These are phyloP conservation scores for Aechmea fasciata DNA, from an alignment of 176 grass and related monocot species.

Conservation along the genomic window DNA sequence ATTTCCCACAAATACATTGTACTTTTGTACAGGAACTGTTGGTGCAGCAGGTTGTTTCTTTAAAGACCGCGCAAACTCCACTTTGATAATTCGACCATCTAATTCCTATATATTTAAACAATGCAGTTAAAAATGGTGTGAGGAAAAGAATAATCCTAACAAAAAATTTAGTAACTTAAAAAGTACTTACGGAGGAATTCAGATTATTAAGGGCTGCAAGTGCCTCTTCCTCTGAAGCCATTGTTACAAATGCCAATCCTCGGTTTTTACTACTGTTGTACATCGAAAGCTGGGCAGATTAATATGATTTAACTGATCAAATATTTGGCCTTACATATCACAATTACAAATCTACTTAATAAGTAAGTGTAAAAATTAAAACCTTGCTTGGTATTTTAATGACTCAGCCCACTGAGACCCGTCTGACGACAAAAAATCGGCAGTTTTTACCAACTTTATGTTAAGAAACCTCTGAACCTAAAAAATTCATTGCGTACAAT, in stretches of 20 bases:
- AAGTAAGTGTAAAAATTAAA: not conserved
- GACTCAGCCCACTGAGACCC: too few species aligned
- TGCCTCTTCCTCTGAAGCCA: conserved; percentile 81
- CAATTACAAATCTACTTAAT: not conserved
- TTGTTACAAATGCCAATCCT: conserved; percentile 88
- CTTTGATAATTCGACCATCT: conserved; percentile 59
- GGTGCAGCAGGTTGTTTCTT: conserved; percentile 38
- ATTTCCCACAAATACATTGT: conserved; percentile 76
- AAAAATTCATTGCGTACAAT: not conserved
- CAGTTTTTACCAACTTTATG: too few species aligned
- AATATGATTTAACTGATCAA: not conserved
- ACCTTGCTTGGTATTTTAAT: too few species aligned
- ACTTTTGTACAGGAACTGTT: conserved; percentile 23
- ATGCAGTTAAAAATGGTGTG: conserved; percentile 5
- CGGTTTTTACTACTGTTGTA: conserved; percentile 69
- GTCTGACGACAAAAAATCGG: too few species aligned
- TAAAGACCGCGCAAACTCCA: conserved; percentile 65
- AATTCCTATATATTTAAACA: conserved; percentile 34
- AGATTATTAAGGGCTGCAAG: conserved; percentile 47
- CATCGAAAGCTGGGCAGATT: conserved; percentile 64
- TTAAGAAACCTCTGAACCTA: not conserved
- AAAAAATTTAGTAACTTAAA: not conserved
- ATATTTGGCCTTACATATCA: not conserved
- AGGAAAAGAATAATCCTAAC: conserved; percentile 3
- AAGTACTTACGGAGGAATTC: conserved; percentile 57